These are phyloP conservation scores for Neurospora hispaniola DNA, from an alignment of 495 filamentous ascomycete genomes.

Conservation along the genomic window DNA sequence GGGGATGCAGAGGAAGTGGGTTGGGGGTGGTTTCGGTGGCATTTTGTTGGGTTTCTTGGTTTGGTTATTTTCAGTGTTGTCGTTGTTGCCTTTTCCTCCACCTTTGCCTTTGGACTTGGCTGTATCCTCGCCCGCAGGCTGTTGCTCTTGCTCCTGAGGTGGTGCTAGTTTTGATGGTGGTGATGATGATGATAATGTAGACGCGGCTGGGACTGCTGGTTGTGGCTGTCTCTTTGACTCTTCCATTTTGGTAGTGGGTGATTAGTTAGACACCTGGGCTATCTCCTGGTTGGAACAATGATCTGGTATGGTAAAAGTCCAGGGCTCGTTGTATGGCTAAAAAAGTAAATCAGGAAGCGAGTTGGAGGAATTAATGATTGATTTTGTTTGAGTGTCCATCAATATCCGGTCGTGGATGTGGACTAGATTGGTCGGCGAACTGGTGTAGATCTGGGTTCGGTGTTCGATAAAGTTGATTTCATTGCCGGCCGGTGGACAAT, in stretches of 20 bases:
- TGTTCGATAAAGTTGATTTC: background rate
- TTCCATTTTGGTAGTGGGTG: background rate
- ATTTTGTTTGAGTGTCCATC: background rate
- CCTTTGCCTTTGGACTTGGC: background rate
- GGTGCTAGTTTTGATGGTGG: background rate
- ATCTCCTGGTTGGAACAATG: background rate
- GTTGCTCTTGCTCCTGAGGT: background rate
- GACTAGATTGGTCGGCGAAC: background rate
- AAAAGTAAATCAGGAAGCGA: background rate
- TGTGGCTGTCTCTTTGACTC: background rate
- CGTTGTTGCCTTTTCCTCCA: background rate
- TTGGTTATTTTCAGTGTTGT: background rate
- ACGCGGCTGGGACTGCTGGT: background rate
- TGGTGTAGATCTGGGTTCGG: background rate
- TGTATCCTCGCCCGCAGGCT: background rate
- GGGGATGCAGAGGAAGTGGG: slow-evolving; percentile 83
- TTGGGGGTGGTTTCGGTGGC: slow-evolving; percentile 35
- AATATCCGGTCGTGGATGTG: background rate
- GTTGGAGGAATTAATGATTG: background rate
- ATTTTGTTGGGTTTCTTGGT: slow-evolving; percentile 4
- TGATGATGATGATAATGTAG: background rate
- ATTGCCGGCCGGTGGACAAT: background rate
- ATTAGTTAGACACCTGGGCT: background rate
- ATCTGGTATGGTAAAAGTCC: background rate
- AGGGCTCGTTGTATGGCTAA: background rate